Percentiles rank a stretch among this genome's conserved stretches.
Conservation (phyloP, 177 flowering plant species). For the Vitis hybrid region DNA sequence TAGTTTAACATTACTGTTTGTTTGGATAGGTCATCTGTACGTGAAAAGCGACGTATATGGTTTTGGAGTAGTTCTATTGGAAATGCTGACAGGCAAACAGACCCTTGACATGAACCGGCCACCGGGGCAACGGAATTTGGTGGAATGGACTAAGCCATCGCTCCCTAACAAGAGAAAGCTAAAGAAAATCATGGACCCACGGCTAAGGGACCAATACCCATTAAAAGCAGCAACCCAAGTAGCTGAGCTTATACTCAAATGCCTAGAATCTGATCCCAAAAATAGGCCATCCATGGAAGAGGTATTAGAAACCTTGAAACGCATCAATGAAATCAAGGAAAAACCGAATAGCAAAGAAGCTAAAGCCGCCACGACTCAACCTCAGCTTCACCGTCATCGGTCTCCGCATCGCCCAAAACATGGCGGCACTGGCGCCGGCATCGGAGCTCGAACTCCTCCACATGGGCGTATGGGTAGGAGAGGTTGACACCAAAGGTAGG, state of each 20-base stretch:
- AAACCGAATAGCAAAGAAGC: background rate
- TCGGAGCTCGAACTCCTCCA: background rate
- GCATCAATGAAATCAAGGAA: constrained; percentile 9
- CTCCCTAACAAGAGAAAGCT: constrained; percentile 24
- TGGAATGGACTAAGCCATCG: constrained; percentile 31
- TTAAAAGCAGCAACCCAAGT: constrained; percentile 15
- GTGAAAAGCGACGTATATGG: constrained; percentile 47
- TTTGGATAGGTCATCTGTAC: constrained; percentile 36
- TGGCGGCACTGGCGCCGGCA: background rate
- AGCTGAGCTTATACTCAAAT: constrained; percentile 27
- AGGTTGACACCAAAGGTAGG: too few species aligned
- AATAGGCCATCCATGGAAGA: constrained; percentile 32
- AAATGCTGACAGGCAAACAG: constrained; percentile 34
- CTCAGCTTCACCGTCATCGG: background rate
- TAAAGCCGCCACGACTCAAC: background rate
- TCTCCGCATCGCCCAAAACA: constrained; percentile 3
- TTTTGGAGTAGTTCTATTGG: constrained; percentile 42
- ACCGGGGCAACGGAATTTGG: constrained; percentile 14
- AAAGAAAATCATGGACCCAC: constrained; percentile 32
- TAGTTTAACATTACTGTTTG: too few species aligned
- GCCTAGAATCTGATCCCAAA: constrained; percentile 32
- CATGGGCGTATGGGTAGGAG: background rate
- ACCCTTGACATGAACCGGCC: constrained; percentile 30
- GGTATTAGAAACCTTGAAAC: constrained; percentile 20
- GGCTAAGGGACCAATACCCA: constrained; percentile 28